Evolutionary conservation across 2,329 filamentous ascomycete genomes (phyloP).

Genomic region (Colletotrichum orchidophilum): DNA sequence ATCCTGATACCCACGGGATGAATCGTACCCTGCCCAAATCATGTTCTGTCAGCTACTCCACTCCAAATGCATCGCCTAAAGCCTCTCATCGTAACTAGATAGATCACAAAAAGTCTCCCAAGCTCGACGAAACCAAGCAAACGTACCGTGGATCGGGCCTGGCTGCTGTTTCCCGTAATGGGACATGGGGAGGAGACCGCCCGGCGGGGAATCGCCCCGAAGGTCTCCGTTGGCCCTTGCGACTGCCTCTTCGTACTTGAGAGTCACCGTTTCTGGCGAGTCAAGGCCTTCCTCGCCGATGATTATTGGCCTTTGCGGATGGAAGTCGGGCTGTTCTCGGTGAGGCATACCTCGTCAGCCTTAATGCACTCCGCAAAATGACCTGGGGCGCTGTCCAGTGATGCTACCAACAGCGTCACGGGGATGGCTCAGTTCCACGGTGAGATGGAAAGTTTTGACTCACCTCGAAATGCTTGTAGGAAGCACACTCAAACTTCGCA

Average conservation of each 20-base stretch:
- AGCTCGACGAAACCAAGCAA: not conserved
- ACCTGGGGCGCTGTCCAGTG: conserved; percentile 1
- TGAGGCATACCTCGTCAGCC: conserved; percentile 37
- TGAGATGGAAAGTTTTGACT: conserved; percentile 46
- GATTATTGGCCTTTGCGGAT: conserved; percentile 65
- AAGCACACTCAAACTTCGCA: conserved; percentile 63
- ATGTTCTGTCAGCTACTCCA: not conserved
- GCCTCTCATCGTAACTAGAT: not conserved
- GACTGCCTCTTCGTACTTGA: conserved; percentile 66
- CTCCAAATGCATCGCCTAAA: not conserved
- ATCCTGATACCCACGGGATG: conserved; percentile 69
- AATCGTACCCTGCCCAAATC: conserved; percentile 61
- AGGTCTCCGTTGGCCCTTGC: conserved; percentile 62
- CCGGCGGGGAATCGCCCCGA: conserved; percentile 65
- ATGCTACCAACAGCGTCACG: conserved; percentile 45
- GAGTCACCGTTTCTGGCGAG: conserved; percentile 65
- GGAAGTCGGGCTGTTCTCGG: conserved; percentile 57
- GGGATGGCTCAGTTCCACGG: conserved; percentile 31
- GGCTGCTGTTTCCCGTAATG: conserved; percentile 79
- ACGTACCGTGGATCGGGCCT: conserved; percentile 85
- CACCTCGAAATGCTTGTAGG: conserved; percentile 69
- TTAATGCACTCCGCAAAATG: conserved; percentile 1
- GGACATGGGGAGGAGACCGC: conserved; percentile 75
- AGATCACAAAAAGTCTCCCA: not conserved
- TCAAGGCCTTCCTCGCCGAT: conserved; percentile 65